A percentile compares a stretch with the other conserved stretches of the same genome.
These are phyloP conservation scores for Boletus eberwhitei DNA, from an alignment of 768 basidiomycete genomes.

Conservation along the genomic window DNA sequence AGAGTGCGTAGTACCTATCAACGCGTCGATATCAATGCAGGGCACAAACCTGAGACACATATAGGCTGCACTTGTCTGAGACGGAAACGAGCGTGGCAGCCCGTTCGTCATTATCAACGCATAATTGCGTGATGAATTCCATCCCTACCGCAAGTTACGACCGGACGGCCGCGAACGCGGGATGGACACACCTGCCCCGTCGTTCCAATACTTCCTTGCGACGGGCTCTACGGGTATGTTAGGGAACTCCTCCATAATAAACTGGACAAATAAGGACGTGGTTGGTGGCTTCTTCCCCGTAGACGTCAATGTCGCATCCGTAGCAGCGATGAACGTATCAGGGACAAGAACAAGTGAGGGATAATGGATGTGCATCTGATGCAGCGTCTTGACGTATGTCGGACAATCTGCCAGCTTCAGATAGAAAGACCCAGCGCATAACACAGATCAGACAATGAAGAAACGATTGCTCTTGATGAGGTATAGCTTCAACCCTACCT, in stretches of 20 bases:
- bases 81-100: slow-evolving; percentile 76
- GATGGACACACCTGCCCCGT: slow-evolving; percentile 55
- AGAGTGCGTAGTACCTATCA: slow-evolving; percentile 81
- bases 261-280: slow-evolving; percentile 66
- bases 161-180: background rate
- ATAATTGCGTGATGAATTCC: slow-evolving; percentile 74
- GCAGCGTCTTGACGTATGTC: slow-evolving; percentile 85
- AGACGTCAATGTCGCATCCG: slow-evolving; percentile 47
- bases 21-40: slow-evolving; percentile 3
- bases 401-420: slow-evolving; percentile 77
- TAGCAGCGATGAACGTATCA: slow-evolving; percentile 68
- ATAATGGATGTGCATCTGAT: slow-evolving; percentile 76
- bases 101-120: slow-evolving; percentile 77
- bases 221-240: slow-evolving; percentile 65
- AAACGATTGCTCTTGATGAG: background rate
- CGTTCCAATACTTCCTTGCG: slow-evolving; percentile 82
- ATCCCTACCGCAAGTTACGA: slow-evolving; percentile 46
- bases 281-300: slow-evolving; percentile 42
- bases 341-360: slow-evolving; percentile 76
- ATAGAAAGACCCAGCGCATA: background rate
- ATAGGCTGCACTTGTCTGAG: slow-evolving; percentile 68
- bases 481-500: slow-evolving; percentile 44
- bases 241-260: slow-evolving; percentile 72
- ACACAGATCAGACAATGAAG: background rate
- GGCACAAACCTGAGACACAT: slow-evolving; percentile 17